Evolutionary conservation across 2,329 filamentous ascomycete species (phyloP).

Genomic region (Rhinocladiella similis): DNA sequence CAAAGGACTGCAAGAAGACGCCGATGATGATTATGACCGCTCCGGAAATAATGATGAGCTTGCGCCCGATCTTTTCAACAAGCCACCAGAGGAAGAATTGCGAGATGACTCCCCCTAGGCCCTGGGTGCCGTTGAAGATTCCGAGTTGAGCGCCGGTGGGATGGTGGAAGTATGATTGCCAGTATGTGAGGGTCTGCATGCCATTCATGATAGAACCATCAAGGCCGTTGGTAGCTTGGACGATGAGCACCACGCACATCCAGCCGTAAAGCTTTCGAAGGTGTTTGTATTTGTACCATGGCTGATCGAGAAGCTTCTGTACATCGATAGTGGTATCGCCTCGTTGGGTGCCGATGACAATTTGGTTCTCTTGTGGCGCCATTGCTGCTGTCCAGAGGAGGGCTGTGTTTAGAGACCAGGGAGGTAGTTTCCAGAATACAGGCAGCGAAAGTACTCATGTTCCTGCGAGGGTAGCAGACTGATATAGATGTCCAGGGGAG

Average conservation of each 20-base stretch:
- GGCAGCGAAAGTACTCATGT: neutral
- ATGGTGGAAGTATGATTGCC: slow-evolving; percentile 31
- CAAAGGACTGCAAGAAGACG: slow-evolving; percentile 14
- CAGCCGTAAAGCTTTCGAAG: slow-evolving; percentile 13
- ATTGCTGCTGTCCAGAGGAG: neutral
- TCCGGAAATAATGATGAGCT: slow-evolving; percentile 9
- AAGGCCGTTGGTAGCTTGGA: slow-evolving; percentile 9
- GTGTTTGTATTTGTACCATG: slow-evolving; percentile 18
- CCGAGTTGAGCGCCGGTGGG: slow-evolving; percentile 24
- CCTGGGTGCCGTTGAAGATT: slow-evolving; percentile 15
- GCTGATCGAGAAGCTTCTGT: slow-evolving; percentile 14
- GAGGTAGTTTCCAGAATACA: neutral
- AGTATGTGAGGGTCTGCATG: slow-evolving; percentile 31
- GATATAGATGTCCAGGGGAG: too few species aligned
- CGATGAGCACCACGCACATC: slow-evolving; percentile 17
- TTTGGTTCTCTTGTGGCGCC: slow-evolving; percentile 11
- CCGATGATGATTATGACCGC: slow-evolving; percentile 15
- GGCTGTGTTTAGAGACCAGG: neutral
- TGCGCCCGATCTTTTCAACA: slow-evolving; percentile 14
- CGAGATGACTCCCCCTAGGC: slow-evolving; percentile 12
- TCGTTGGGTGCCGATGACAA: slow-evolving; percentile 11
- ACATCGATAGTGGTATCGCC: slow-evolving; percentile 16
- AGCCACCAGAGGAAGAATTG: slow-evolving; percentile 18
- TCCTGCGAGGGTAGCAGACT: too few species aligned
- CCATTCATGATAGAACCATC: slow-evolving; percentile 32